phyloP scores from a whole-genome alignment of 306 rosid genomes.

The Hylodesmum podocarpum region DNA sequence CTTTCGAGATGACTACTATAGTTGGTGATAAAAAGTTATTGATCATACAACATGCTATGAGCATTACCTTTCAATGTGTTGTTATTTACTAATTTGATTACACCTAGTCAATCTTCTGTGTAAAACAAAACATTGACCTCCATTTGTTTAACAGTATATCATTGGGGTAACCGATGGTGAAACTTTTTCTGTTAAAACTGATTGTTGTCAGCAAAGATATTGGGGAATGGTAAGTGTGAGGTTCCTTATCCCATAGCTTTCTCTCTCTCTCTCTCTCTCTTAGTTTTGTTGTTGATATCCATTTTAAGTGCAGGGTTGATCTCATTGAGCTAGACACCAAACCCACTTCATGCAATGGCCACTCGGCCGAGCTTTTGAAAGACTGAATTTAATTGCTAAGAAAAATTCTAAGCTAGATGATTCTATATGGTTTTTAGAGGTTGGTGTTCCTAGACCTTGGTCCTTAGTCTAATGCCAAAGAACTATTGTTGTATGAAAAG shows the following conservation, averaged over 20 bases:
- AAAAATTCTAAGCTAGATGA: conserved; percentile 58
- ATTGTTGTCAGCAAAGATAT: conserved; percentile 49
- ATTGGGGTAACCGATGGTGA: conserved; percentile 72
- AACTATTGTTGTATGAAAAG: background rate
- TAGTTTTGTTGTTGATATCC: conserved; percentile 30
- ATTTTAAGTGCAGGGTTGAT: conserved; percentile 52
- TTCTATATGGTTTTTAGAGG: conserved; percentile 86
- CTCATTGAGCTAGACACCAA: conserved; percentile 66
- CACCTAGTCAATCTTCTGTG: conserved; percentile 21
- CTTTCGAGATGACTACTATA: conserved; percentile 37
- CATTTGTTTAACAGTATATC: conserved; percentile 69
- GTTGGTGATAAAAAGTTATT: conserved; percentile 70
- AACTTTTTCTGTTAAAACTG: conserved; percentile 53
- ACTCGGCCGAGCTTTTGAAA: conserved; percentile 60
- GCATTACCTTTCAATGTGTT: conserved; percentile 21
- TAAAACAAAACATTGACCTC: conserved; percentile 2
- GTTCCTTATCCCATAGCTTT: conserved; percentile 3
- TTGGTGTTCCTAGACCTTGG: conserved; percentile 34
- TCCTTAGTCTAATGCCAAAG: background rate
- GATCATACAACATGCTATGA: conserved; percentile 31
- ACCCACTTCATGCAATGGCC: conserved; percentile 67
- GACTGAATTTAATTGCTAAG: conserved; percentile 67
- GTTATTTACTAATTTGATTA: conserved; percentile 33
- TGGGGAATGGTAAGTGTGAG: conserved; percentile 59
- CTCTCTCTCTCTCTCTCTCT: background rate